Percentiles rank a stretch among this genome's conserved stretches.
Evolutionary conservation across 331 rosid species (phyloP).

Genomic region (Prunus yedoensis): DNA sequence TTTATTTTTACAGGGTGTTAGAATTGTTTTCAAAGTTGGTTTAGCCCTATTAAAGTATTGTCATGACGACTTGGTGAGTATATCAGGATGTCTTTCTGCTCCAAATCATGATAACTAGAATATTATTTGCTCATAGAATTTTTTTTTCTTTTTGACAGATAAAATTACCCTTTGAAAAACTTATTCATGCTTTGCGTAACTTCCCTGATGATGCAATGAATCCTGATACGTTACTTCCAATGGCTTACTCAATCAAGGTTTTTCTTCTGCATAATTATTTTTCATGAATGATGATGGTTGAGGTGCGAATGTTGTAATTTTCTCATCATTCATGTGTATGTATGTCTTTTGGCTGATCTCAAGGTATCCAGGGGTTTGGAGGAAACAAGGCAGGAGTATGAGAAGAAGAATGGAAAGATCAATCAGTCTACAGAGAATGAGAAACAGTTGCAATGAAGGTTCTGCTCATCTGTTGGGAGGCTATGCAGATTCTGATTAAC

Average conservation of each 20-base stretch:
- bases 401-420: conserved; percentile 57
- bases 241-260: conserved; percentile 95
- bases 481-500: no score
- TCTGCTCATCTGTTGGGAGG: conserved; percentile 3
- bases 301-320: background rate
- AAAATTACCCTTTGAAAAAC: conserved; percentile 94
- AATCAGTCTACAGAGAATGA: conserved; percentile 35
- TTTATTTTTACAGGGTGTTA: conserved; percentile 67
- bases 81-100: conserved; percentile 20
- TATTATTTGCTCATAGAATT: conserved; percentile 18
- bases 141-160: conserved; percentile 38
- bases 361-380: conserved; percentile 80
- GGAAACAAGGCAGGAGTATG: conserved; percentile 65
- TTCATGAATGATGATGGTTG: background rate
- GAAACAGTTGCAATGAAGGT: conserved; percentile 22
- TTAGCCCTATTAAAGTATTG: conserved; percentile 83
- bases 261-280: conserved; percentile 9
- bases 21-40: conserved; percentile 92
- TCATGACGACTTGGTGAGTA: conserved; percentile 94
- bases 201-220: conserved; percentile 92
- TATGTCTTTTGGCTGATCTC: conserved; percentile 14
- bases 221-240: conserved; percentile 78
- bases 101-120: conserved; percentile 1
- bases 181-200: conserved; percentile 88
- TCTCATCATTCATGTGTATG: background rate